phyloP scores from a whole-genome alignment of 352 stramenopile genomes.

The Thalassiosira gravida region DNA sequence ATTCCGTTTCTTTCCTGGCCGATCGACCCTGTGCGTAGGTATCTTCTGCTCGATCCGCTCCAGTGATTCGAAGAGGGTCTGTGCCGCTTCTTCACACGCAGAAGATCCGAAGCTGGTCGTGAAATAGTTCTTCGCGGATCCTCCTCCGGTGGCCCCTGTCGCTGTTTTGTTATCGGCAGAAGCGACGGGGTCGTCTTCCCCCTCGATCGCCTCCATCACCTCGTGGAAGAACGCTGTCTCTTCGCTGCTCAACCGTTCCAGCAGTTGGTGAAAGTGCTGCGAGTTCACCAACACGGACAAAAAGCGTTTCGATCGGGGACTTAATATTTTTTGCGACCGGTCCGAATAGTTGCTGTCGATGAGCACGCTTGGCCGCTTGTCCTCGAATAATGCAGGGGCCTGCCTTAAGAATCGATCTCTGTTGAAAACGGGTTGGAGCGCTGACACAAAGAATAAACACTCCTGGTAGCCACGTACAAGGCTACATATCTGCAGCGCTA shows the following conservation, averaged over 20 bases:
- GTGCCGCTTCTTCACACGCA: conserved; percentile 52
- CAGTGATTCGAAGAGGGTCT: conserved; percentile 67
- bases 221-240: conserved; percentile 81
- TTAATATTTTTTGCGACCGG: conserved; percentile 61
- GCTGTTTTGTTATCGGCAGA: background rate
- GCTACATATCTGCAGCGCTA: conserved; percentile 83
- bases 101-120: conserved; percentile 52
- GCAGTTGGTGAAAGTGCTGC: conserved; percentile 84
- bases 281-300: conserved; percentile 81
- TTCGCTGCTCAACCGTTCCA: conserved; percentile 73
- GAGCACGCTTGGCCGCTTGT: conserved; percentile 50
- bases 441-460: conserved; percentile 75
- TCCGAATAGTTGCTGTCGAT: conserved; percentile 39
- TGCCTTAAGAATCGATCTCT: conserved; percentile 83
- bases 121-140: conserved; percentile 33
- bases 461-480: conserved; percentile 83
- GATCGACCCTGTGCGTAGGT: conserved; percentile 71
- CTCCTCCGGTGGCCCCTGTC: background rate
- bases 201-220: conserved; percentile 78
- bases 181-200: conserved; percentile 21
- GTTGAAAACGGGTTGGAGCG: conserved; percentile 83
- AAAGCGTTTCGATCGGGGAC: conserved; percentile 78
- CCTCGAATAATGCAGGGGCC: conserved; percentile 79
- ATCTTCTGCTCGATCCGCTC: conserved; percentile 82
- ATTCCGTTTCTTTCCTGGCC: conserved; percentile 14